These are phyloP conservation scores for Thelonectria discophora DNA, from an alignment of 2,329 filamentous ascomycete species.

Conservation along the genomic window DNA sequence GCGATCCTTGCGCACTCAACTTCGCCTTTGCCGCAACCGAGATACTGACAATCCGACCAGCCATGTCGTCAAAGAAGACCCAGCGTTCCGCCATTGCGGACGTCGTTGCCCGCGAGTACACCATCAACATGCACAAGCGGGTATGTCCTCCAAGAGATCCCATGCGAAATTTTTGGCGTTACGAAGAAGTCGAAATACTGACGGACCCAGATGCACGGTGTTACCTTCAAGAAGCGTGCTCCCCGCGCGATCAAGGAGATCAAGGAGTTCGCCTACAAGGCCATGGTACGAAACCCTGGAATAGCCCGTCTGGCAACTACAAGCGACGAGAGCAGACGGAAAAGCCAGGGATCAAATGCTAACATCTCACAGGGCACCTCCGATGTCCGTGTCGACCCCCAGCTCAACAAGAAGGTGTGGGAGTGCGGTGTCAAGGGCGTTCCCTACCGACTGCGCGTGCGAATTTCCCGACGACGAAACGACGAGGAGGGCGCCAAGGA, in stretches of 20 bases:
- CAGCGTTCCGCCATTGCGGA: slow-evolving; percentile 96
- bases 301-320: slow-evolving; percentile 17
- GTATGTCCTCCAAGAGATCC: slow-evolving; percentile 45
- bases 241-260: slow-evolving; percentile 99
- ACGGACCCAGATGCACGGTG: slow-evolving; percentile 83
- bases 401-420: slow-evolving; percentile 99
- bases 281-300: slow-evolving; percentile 79
- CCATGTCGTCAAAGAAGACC: slow-evolving; percentile 56
- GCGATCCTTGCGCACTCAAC: slow-evolving; percentile 27
- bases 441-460: slow-evolving; percentile 94
- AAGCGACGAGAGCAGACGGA: slow-evolving; percentile 25
- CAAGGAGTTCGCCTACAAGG: slow-evolving; percentile 88
- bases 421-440: slow-evolving; percentile 99
- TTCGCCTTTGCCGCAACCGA: slow-evolving; percentile 30
- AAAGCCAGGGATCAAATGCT: slow-evolving; percentile 24
- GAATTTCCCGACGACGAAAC: slow-evolving; percentile 99
- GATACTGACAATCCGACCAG: slow-evolving; percentile 45
- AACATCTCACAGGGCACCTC: slow-evolving; percentile 76
- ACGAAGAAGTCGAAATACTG: slow-evolving; percentile 25
- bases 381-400: slow-evolving; percentile 97
- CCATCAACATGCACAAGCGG: slow-evolving; percentile 99
- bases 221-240: slow-evolving; percentile 99
- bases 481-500: slow-evolving; percentile 99
- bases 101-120: slow-evolving; percentile 99
- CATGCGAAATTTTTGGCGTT: slow-evolving; percentile 22